Conservation (phyloP, 371 early-diverging fungal species). For the Choanephora cucurbitarum region DNA sequence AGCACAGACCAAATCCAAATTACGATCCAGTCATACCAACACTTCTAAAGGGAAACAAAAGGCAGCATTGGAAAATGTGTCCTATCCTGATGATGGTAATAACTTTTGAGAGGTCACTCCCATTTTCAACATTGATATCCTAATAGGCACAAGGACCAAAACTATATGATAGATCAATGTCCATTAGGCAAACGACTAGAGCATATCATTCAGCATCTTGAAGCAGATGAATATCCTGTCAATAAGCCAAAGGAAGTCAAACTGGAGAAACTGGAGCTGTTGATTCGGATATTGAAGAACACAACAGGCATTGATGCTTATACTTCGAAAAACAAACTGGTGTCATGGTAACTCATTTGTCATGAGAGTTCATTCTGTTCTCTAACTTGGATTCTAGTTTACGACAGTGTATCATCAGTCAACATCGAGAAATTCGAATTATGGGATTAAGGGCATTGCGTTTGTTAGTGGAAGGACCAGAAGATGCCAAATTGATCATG, state of each 20-base stretch:
- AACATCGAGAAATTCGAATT: constrained; percentile 52
- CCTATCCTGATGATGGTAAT: constrained; percentile 53
- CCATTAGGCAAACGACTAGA: constrained; percentile 39
- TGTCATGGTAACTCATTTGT: constrained; percentile 29
- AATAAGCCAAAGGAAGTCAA: constrained; percentile 35
- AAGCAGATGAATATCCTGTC: constrained; percentile 43
- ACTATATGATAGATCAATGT: constrained; percentile 48
- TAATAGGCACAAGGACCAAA: too few species aligned
- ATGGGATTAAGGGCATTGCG: constrained; percentile 59
- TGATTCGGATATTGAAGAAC: constrained; percentile 47
- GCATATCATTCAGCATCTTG: constrained; percentile 35
- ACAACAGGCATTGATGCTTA: constrained; percentile 42
- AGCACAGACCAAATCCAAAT: constrained; percentile 34
- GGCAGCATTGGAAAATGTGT: constrained; percentile 38
- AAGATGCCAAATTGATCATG: constrained; percentile 49
- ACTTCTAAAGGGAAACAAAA: constrained; percentile 43
- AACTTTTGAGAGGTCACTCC: too few species aligned
- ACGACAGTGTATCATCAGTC: constrained; percentile 57
- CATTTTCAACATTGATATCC: too few species aligned
- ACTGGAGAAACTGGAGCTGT: constrained; percentile 36
- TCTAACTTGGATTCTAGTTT: constrained; percentile 30
- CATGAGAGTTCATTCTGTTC: background rate
- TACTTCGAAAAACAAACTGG: constrained; percentile 36
- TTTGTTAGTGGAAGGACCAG: constrained; percentile 51
- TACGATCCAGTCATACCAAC: constrained; percentile 29